Conservation (phyloP, 2,329 filamentous ascomycete species). For the Fusarium denticulatum region DNA sequence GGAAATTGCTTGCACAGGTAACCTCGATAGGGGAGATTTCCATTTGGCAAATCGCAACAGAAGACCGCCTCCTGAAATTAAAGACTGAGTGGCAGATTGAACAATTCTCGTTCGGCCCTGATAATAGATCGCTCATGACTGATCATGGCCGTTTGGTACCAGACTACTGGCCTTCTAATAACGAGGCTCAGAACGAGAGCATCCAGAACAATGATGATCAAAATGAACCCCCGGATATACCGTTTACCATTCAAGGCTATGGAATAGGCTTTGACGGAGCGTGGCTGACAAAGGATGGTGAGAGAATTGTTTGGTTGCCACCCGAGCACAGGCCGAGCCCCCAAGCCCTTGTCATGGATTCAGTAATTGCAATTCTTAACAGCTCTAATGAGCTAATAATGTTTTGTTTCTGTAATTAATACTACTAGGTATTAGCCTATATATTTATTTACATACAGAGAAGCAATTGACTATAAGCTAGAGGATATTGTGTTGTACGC, state of each 20-base stretch:
- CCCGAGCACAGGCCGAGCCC: neutral
- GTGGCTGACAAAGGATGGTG: neutral
- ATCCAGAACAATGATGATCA: neutral
- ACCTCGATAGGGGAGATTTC: neutral
- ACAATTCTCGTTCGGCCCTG: neutral
- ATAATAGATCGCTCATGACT: neutral
- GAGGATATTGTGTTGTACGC: neutral
- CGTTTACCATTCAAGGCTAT: neutral
- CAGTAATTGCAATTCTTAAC: neutral
- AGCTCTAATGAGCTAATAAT: neutral
- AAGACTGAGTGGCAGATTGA: neutral
- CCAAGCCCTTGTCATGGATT: neutral
- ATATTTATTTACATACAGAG: no score
- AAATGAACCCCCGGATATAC: neutral
- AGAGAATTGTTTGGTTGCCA: neutral
- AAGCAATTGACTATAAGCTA: neutral
- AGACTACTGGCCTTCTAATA: neutral
- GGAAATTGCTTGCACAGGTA: neutral
- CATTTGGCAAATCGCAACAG: neutral
- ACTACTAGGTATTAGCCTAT: neutral
- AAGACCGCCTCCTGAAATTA: neutral
- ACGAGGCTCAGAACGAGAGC: rapidly evolving
- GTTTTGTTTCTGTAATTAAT: neutral
- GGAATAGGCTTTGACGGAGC: neutral
- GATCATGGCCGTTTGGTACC: neutral